A percentile compares a stretch with the other conserved stretches of the same genome.
Conservation (phyloP, 2,329 filamentous ascomycete species). For the Epichloe sylvatica region DNA sequence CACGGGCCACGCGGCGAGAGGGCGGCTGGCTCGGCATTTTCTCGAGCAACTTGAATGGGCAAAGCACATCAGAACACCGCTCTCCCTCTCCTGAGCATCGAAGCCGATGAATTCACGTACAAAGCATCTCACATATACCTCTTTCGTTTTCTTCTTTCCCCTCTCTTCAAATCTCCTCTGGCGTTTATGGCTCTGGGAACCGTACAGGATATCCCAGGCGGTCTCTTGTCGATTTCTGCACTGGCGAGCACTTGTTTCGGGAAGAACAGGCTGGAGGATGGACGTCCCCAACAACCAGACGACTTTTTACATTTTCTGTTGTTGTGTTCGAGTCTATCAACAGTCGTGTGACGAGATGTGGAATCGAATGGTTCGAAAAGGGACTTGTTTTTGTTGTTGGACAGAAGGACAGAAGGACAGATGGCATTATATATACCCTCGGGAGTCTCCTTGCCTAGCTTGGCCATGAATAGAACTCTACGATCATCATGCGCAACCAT, state of each 20-base stretch:
- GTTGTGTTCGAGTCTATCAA: background rate
- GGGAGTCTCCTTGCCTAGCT: background rate
- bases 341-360: background rate
- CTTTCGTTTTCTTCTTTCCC: background rate
- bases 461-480: background rate
- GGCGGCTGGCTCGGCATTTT: constrained; percentile 27
- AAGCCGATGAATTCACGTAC: background rate
- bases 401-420: too few species aligned
- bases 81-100: constrained; percentile 14
- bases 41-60: constrained; percentile 16
- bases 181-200: background rate
- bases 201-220: background rate
- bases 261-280: too few species aligned
- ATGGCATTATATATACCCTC: background rate
- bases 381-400: too few species aligned
- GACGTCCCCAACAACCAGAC: background rate
- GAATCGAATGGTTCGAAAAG: too few species aligned
- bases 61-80: constrained; percentile 10
- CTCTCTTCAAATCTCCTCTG: background rate
- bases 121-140: background rate
- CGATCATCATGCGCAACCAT: background rate
- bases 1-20: constrained; percentile 11
- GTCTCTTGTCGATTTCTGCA: background rate
- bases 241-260: background rate
- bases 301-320: background rate